Percentiles rank a stretch among this genome's conserved stretches.
Conservation (phyloP, 2,329 filamentous ascomycete genomes). For the Mollisia scopiformis region DNA sequence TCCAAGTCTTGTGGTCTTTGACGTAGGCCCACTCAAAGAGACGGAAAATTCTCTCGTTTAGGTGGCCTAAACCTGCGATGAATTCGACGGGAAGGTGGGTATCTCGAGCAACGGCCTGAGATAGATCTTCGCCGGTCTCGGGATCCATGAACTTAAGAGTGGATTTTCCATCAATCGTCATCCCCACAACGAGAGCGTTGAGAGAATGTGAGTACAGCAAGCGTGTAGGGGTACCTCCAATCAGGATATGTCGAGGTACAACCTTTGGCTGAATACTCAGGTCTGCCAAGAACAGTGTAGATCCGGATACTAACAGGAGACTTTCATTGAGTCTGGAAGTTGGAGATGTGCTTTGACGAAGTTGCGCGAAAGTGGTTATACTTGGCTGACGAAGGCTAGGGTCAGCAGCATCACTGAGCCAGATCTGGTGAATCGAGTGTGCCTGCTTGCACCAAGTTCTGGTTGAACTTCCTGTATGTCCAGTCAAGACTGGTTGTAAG, state of each 20-base stretch:
- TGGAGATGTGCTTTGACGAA: conserved; percentile 39
- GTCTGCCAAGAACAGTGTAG: conserved; percentile 55
- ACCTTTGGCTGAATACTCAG: conserved; percentile 48
- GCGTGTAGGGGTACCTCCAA: conserved; percentile 42
- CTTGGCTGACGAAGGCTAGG: conserved; percentile 48
- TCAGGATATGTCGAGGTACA: conserved; percentile 52
- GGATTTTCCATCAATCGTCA: conserved; percentile 37
- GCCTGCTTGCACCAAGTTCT: conserved; percentile 1
- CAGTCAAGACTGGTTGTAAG: conserved; percentile 16
- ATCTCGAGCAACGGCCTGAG: conserved; percentile 46
- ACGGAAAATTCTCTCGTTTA: conserved; percentile 60
- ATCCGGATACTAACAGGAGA: conserved; percentile 52
- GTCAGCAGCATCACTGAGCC: conserved; percentile 54
- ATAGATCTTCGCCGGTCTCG: conserved; percentile 55
- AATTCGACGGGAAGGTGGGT: conserved; percentile 47
- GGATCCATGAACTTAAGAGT: conserved; percentile 60
- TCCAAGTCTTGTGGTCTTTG: conserved; percentile 59
- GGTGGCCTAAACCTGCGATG: conserved; percentile 58
- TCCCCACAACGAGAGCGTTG: conserved; percentile 57
- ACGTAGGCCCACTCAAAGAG: conserved; percentile 66
- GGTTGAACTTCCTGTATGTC: not conserved
- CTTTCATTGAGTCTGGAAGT: conserved; percentile 29
- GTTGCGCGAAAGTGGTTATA: conserved; percentile 50
- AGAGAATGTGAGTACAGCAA: conserved; percentile 58
- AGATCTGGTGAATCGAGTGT: conserved; percentile 44